These are phyloP conservation scores for Peziza echinospora DNA, from an alignment of 495 filamentous ascomycete genomes.

Conservation along the genomic window DNA sequence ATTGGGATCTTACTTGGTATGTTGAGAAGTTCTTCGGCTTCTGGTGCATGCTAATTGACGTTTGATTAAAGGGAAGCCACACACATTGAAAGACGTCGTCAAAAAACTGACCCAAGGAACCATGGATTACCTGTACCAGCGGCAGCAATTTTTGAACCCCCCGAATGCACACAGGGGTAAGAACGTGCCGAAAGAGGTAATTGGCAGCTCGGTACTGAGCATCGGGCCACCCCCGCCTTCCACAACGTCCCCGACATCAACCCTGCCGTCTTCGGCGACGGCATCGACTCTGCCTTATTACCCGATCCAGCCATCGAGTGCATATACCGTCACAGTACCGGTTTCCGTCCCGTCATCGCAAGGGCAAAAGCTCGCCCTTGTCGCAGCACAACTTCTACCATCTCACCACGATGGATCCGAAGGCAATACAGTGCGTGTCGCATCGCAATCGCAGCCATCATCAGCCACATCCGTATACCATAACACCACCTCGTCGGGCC, in stretches of 20 bases:
- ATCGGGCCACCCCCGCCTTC: background rate
- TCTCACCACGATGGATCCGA: too few relatives aligned
- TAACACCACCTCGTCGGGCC: too few relatives aligned
- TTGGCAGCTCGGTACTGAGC: background rate
- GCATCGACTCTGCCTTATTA: background rate
- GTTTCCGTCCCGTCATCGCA: background rate
- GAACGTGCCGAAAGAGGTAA: background rate
- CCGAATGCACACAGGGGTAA: background rate
- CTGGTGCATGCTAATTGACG: constrained; percentile 1
- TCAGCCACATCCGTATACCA: too few relatives aligned
- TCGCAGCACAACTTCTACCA: background rate
- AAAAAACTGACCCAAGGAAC: constrained; percentile 16
- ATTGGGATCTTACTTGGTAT: constrained; percentile 41
- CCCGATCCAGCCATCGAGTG: background rate
- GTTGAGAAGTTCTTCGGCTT: too few relatives aligned
- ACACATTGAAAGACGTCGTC: constrained; percentile 15
- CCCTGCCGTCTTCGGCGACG: background rate
- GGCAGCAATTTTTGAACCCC: background rate
- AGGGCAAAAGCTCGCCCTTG: background rate
- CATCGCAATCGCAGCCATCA: too few relatives aligned
- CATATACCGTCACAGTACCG: background rate
- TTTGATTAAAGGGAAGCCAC: constrained; percentile 11
- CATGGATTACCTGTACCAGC: constrained; percentile 8
- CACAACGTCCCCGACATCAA: background rate
- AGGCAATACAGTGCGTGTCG: too few relatives aligned